phyloP scores from a whole-genome alignment of 2,329 filamentous ascomycete species.

The Colletotrichum theobromicola region DNA sequence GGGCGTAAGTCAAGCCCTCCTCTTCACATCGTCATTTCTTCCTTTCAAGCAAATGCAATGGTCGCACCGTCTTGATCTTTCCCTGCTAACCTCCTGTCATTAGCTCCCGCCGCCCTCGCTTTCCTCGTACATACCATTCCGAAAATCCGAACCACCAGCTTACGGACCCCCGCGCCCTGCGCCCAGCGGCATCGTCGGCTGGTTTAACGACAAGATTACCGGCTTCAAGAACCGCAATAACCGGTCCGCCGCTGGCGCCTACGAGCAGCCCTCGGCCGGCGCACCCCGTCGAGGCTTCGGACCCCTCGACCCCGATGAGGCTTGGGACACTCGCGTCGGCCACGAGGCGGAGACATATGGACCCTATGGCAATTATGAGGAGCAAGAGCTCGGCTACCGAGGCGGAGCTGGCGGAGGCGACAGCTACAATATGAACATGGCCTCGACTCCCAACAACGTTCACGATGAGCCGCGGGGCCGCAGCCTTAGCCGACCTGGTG shows the following conservation, averaged over 20 bases:
- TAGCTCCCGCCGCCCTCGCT: slow-evolving; percentile 74
- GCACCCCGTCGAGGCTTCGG: slow-evolving; percentile 64
- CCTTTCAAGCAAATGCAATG: not conserved
- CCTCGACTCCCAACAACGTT: slow-evolving; percentile 37
- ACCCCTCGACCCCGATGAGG: slow-evolving; percentile 80
- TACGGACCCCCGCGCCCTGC: slow-evolving; percentile 60
- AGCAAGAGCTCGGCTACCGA: slow-evolving; percentile 70
- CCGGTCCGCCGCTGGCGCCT: slow-evolving; percentile 72
- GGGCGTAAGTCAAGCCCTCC: slow-evolving; percentile 56
- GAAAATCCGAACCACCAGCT: slow-evolving; percentile 45
- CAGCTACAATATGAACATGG: slow-evolving; percentile 56
- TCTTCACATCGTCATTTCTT: not conserved
- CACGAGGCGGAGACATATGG: slow-evolving; percentile 72
- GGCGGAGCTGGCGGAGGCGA: slow-evolving; percentile 42
- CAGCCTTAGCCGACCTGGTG: slow-evolving; percentile 14
- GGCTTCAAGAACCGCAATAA: slow-evolving; percentile 69
- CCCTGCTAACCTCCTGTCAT: not conserved
- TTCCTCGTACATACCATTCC: slow-evolving; percentile 75
- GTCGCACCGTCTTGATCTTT: not conserved
- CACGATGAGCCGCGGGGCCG: slow-evolving; percentile 29
- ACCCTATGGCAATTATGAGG: slow-evolving; percentile 72
- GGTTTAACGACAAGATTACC: slow-evolving; percentile 72
- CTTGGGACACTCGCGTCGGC: slow-evolving; percentile 83
- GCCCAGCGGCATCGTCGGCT: slow-evolving; percentile 70
- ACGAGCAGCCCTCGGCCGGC: slow-evolving; percentile 61